phyloP scores from a whole-genome alignment of 2,329 filamentous ascomycete species.

The Mariannaea sp. region DNA sequence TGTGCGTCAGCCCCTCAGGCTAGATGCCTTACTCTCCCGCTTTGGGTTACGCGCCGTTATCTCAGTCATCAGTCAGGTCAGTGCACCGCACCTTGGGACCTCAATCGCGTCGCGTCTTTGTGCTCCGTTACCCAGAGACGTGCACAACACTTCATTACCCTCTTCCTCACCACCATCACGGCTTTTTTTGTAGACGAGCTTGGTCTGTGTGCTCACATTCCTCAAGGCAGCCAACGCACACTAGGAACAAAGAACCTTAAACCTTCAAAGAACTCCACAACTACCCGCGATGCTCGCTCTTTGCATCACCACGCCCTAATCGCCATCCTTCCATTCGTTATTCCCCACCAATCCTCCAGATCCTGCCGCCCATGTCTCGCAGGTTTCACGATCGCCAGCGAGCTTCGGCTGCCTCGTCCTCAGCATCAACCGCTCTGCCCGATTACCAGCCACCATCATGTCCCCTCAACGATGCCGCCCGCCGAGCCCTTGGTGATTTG shows the following conservation, averaged over 20 bases:
- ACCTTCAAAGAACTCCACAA: slow-evolving; percentile 1
- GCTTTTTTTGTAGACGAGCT: no score
- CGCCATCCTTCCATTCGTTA: slow-evolving; percentile 5
- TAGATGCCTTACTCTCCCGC: no score
- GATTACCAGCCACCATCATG: slow-evolving; percentile 55
- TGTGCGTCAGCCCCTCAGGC: no score
- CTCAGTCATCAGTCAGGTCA: slow-evolving; percentile 10
- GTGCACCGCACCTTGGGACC: not conserved
- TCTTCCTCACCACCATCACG: no score
- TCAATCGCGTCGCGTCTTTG: no score
- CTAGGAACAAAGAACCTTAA: not conserved
- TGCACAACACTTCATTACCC: no score
- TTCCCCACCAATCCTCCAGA: not conserved
- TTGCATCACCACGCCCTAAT: slow-evolving; percentile 12
- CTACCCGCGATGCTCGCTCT: slow-evolving; percentile 16
- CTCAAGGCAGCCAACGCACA: not conserved
- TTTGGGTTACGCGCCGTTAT: slow-evolving; percentile 17
- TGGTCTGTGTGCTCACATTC: not conserved
- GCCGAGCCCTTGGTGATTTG: slow-evolving; percentile 50
- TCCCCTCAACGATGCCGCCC: slow-evolving; percentile 48
- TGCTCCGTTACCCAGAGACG: no score
- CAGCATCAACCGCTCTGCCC: slow-evolving; percentile 46
- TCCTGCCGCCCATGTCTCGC: slow-evolving; percentile 40
- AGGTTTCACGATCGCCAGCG: slow-evolving; percentile 39
- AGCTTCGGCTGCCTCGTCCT: slow-evolving; percentile 19